Conservation (phyloP, 2,329 filamentous ascomycete species). For the Fusarium luffae region DNA sequence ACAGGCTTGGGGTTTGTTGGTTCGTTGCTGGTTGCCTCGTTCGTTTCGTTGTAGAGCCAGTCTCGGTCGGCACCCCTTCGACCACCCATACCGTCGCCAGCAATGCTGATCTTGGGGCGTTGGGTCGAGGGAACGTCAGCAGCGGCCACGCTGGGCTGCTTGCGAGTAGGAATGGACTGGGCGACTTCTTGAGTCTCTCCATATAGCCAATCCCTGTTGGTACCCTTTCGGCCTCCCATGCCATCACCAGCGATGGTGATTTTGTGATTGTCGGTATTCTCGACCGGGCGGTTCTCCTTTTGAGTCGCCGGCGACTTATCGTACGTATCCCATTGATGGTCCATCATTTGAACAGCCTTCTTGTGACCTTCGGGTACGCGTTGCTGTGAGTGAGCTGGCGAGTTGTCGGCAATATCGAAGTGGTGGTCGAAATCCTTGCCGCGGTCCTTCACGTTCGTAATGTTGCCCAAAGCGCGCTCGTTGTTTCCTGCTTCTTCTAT, state of each 20-base stretch:
- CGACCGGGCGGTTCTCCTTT: constrained; percentile 63
- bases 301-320: constrained; percentile 65
- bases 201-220: constrained; percentile 68
- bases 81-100: constrained; percentile 74
- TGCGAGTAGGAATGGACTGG: constrained; percentile 34
- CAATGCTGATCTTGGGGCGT: constrained; percentile 54
- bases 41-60: constrained; percentile 68
- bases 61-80: constrained; percentile 62
- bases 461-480: constrained; percentile 67
- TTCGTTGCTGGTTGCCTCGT: constrained; percentile 42
- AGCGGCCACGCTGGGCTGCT: constrained; percentile 28
- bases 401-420: constrained; percentile 79
- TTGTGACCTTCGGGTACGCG: constrained; percentile 67
- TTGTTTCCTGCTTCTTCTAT: constrained; percentile 61
- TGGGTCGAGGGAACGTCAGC: constrained; percentile 29
- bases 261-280: constrained; percentile 55
- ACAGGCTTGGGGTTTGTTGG: constrained; percentile 41
- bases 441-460: constrained; percentile 79
- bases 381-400: constrained; percentile 61
- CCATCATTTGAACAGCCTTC: constrained; percentile 80
- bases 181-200: constrained; percentile 49
- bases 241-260: constrained; percentile 69
- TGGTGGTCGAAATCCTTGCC: constrained; percentile 82
- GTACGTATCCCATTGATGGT: constrained; percentile 69
- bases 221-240: constrained; percentile 71